Base-by-base conservation (phyloP, 306 rosid species). In the Erythrophleum fordii region DNA sequence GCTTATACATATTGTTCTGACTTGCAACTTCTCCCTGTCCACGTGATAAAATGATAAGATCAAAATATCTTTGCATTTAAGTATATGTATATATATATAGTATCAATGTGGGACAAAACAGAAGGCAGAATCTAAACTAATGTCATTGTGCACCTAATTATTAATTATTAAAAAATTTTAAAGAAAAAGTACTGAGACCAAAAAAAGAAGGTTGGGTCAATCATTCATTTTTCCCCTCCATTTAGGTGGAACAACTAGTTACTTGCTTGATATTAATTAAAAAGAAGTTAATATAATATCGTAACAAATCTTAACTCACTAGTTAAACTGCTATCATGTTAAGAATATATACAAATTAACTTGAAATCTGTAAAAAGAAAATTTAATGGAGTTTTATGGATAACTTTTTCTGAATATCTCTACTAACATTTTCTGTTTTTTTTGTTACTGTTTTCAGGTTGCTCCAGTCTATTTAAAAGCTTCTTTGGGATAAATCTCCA, bases 51-150 rank as follows among this genome's bases (percentile, higher is more conserved):
- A 81, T 77, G 73, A 81, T 83, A 73, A 77, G 70, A 77, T 73
- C 66, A 53, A 80, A 77, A 80, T 83, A 68, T 86, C 85, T 72
- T 80, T 61, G 22, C 42, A 20, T 29, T 17, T 11, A 29, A 11
- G 29, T 66, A 4, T 20, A 39, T 39, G n/a, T 20, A 35, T 17
- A 65, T 35, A 8, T n/a, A 64, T 56, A 25, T 39, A n/a, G n/a
- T n/a, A 66, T 80, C 39, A 68, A 0, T 0, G 85, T 80, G 83
- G 89, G 87, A 42, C 68, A 83, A 22, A 80, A 81, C 72, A 41
- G 22, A 69, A 42, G 64, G 79, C 81, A 83, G 87, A 86, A 83
- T 83, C 87, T 86, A 69, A 85, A 77, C 78, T 72, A 70, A 75
- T 76, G 85, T 80, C 82, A 64, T 76, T 81, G 69, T 77, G 67